Evolutionary conservation across 2,329 filamentous ascomycete genomes (phyloP).

Genomic region (Phoma herbarum): DNA sequence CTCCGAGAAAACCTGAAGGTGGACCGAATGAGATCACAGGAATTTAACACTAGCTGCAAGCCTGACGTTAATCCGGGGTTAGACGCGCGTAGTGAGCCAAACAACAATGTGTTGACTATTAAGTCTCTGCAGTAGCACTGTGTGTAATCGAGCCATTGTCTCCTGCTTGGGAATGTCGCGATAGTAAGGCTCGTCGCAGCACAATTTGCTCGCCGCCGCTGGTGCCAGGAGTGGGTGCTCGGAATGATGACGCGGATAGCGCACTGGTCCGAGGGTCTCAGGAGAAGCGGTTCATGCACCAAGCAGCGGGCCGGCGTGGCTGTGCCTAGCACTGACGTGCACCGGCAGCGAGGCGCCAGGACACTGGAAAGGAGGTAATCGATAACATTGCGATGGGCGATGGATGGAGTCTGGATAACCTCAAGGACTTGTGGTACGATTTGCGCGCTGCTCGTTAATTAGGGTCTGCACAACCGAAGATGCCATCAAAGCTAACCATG

Average conservation of each 20-base stretch:
- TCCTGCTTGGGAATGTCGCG: neutral
- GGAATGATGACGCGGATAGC: conserved; percentile 34
- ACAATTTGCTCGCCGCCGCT: conserved; percentile 14
- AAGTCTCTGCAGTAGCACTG: neutral
- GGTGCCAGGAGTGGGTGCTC: conserved; percentile 16
- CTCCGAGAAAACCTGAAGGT: conserved; percentile 13
- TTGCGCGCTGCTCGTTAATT: neutral
- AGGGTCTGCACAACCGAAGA: neutral
- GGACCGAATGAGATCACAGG: conserved; percentile 14
- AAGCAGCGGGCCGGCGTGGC: conserved; percentile 14
- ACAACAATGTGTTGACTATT: neutral
- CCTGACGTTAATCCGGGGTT: conserved; percentile 12
- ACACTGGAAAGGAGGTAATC: conserved; percentile 2
- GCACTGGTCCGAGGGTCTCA: conserved; percentile 26
- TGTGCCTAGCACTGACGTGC: conserved; percentile 24
- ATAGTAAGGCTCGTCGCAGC: conserved; percentile 11
- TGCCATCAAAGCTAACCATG: neutral
- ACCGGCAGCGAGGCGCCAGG: conserved; percentile 1
- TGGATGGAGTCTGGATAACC: neutral
- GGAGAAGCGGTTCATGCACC: conserved; percentile 29
- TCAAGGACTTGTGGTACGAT: neutral
- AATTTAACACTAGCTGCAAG: neutral
- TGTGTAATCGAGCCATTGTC: neutral
- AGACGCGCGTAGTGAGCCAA: neutral
- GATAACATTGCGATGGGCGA: neutral